A percentile compares a stretch with the other conserved stretches of the same genome.
phyloP scores from a whole-genome alignment of 2,329 filamentous ascomycete species.

The Aaosphaeria arxii region DNA sequence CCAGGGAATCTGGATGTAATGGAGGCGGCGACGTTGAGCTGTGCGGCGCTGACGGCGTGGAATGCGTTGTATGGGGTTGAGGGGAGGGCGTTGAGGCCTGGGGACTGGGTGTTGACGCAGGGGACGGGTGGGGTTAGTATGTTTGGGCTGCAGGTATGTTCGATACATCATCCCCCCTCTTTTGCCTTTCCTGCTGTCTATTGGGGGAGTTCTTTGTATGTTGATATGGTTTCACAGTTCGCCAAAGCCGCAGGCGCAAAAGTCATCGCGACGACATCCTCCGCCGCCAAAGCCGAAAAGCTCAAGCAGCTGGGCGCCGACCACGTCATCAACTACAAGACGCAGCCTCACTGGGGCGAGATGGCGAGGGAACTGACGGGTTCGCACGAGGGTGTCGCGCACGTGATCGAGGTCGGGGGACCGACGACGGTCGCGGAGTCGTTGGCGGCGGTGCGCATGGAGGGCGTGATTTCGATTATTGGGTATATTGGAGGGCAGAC shows the following conservation, averaged over 20 bases:
- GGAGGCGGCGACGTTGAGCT: not conserved
- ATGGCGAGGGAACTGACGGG: constrained; percentile 42
- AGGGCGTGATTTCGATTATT: not conserved
- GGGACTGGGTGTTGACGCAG: constrained; percentile 55
- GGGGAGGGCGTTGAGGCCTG: constrained; percentile 14
- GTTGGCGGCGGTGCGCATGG: not conserved
- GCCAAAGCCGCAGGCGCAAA: constrained; percentile 45
- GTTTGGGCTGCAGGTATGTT: constrained; percentile 31
- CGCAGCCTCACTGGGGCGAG: constrained; percentile 42
- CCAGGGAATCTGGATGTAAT: not conserved
- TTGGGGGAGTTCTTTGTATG: too few species aligned
- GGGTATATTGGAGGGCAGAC: not conserved
- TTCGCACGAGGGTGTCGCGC: constrained; percentile 40
- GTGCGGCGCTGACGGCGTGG: constrained; percentile 37
- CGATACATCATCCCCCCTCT: too few species aligned
- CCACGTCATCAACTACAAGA: constrained; percentile 49
- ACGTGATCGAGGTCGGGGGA: constrained; percentile 35
- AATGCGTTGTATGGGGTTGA: constrained; percentile 46
- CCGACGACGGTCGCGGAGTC: not conserved
- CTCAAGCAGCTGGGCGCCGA: constrained; percentile 41
- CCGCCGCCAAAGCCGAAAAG: constrained; percentile 44
- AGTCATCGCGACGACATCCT: constrained; percentile 50
- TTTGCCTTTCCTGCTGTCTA: too few species aligned
- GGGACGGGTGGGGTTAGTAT: constrained; percentile 64
- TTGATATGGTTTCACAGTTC: constrained; percentile 40